A percentile compares a stretch with the other conserved stretches of the same genome.
Evolutionary conservation across 2,329 filamentous ascomycete genomes (phyloP).

Genomic region (Ophiostoma angusticollis): DNA sequence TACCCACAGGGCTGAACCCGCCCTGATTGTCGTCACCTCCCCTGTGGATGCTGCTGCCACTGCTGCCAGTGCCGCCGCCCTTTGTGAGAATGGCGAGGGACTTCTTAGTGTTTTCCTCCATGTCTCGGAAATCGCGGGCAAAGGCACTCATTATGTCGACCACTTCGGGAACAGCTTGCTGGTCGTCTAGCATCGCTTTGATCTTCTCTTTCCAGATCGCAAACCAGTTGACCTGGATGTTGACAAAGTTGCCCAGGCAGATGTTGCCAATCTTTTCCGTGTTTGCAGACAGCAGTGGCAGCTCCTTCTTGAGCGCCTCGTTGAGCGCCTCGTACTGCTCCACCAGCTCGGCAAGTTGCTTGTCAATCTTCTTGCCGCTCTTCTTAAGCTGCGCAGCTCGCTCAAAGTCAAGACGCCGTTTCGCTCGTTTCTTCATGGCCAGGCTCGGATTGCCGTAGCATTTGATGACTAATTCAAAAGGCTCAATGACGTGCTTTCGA

Average conservation of each 20-base stretch:
- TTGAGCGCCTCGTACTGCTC: constrained; percentile 88
- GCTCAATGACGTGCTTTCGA: constrained; percentile 71
- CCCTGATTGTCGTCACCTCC: constrained; percentile 19
- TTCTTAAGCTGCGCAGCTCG: constrained; percentile 67
- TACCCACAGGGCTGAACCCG: constrained; percentile 1
- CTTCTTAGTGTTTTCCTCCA: constrained; percentile 53
- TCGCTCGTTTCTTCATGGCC: constrained; percentile 88
- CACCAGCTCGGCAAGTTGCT: constrained; percentile 69
- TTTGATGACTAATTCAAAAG: constrained; percentile 26
- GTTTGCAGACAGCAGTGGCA: constrained; percentile 68
- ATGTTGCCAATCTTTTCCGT: constrained; percentile 77
- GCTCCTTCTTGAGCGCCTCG: constrained; percentile 81
- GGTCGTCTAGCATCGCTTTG: constrained; percentile 55
- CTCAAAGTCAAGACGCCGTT: constrained; percentile 81
- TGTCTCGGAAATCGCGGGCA: constrained; percentile 62
- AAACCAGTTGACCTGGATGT: constrained; percentile 75
- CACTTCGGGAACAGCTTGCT: constrained; percentile 48
- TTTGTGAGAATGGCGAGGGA: constrained; percentile 70
- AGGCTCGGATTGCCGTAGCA: constrained; percentile 68
- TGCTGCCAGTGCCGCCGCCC: constrained; percentile 42
- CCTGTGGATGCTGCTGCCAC: constrained; percentile 2
- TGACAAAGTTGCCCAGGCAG: constrained; percentile 71
- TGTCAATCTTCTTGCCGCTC: constrained; percentile 72
- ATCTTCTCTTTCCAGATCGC: constrained; percentile 75
- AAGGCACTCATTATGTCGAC: constrained; percentile 67